Evolutionary conservation across 2,329 filamentous ascomycete genomes (phyloP), one percentile per base, ranked within the genome.

Genomic region (Neofusicoccum parvum): DNA sequence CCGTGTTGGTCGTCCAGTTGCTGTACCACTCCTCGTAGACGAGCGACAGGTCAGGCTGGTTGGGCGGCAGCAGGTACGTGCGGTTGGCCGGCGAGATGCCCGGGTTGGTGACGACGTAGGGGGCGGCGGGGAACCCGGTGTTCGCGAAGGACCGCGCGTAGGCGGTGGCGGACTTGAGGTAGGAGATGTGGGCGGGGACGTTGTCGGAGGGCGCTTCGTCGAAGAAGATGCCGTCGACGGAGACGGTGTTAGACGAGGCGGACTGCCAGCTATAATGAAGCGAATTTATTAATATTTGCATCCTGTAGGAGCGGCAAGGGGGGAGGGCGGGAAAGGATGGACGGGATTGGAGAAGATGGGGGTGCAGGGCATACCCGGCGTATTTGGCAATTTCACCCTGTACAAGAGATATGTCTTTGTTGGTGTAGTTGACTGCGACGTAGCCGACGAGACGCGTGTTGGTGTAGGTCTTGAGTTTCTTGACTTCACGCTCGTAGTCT

Each of bases 331-430:
- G n/a, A n/a, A n/a, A 15, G 43, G 43, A 45, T 7, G 43, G 43
- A 17, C 15, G 14, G 27, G 27, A 7, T 1, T 32, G 4, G 27
- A 32, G 27, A 27, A 27, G 5, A 32, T 7, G 12, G 6, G 27
- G 14, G 7, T 0, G 14, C n/a, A 11, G 1, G 6, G 17, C 32
- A 11, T 39, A 60, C 41, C n/a, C 27, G n/a, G 56, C 56, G 56
- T 60, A 60, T 32, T 39, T 36, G 41, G 56, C 43, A 32, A 60
- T 36, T 6, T 60, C 27, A 14, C 32, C 23, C 6, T 89, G 86
- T 20, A 90, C 80, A 15, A 89, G 80, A 53, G 82, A 84, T 65
- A 84, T 84, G 12, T 88, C 82, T 37, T 88, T 66, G 0, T 86
- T 80, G 67, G 83, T 83, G 70, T 89, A 85, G 34, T 80, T 72